phyloP scores from a whole-genome alignment of 768 basidiomycete genomes.

The Stropharia rugosoannulata region DNA sequence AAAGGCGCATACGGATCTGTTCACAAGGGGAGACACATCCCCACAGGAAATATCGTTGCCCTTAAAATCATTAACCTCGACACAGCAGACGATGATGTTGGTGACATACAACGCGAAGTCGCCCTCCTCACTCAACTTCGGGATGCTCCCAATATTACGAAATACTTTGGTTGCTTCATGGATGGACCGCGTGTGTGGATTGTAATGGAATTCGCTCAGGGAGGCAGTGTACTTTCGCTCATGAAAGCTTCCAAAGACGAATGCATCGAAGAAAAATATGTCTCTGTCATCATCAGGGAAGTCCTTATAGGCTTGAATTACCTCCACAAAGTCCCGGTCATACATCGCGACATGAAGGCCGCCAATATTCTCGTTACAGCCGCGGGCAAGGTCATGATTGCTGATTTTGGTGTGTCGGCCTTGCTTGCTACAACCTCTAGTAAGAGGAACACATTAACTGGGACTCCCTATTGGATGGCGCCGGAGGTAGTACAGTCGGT shows the following conservation, averaged over 20 bases:
- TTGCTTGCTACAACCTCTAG: constrained; percentile 80
- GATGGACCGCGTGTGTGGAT: constrained; percentile 98
- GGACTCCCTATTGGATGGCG: constrained; percentile 99
- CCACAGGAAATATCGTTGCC: constrained; percentile 86
- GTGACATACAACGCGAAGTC: constrained; percentile 95
- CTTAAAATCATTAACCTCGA: constrained; percentile 99
- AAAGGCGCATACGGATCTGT: constrained; percentile 97
- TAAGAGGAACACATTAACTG: constrained; percentile 95
- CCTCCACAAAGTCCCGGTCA: constrained; percentile 91
- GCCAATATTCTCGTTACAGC: constrained; percentile 93
- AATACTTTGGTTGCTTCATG: constrained; percentile 96
- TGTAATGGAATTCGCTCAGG: constrained; percentile 96
- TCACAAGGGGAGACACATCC: constrained; percentile 84
- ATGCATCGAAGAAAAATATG: constrained; percentile 86
- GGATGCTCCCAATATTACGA: constrained; percentile 87
- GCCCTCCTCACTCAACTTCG: constrained; percentile 87
- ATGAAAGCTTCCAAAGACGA: constrained; percentile 84
- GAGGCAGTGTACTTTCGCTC: constrained; percentile 89
- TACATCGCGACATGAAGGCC: constrained; percentile 97
- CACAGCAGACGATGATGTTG: constrained; percentile 94
- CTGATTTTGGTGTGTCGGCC: constrained; percentile 98
- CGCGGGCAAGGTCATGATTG: constrained; percentile 89
- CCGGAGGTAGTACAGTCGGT: constrained; percentile 92
- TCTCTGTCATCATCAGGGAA: constrained; percentile 85
- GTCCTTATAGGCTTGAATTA: constrained; percentile 84